Evolutionary conservation across 371 early-diverging fungal genomes (phyloP), one percentile per base, ranked within the genome.

Genomic region (Nematocida sp.): DNA sequence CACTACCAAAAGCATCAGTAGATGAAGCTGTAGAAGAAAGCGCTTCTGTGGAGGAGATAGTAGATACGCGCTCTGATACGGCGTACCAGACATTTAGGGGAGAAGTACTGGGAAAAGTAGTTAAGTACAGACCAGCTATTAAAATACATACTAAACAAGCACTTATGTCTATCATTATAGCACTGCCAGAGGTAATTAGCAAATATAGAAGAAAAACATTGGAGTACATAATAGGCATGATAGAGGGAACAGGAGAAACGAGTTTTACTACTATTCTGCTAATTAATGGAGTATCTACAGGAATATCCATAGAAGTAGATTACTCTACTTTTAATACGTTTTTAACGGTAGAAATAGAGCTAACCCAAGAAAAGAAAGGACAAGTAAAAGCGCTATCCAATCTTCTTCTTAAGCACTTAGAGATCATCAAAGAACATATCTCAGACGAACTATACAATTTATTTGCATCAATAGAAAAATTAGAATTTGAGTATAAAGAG

Each of bases 211-310:
- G 56, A 30, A 80, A 80, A 53, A 68, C 80, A 20, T 39, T 55
- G 18, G 77, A n/a, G 25, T 80, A 64, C 55, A 38, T 82, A 1
- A 25, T 5, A 2, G 39, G 53, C 5, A 49, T 82, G 16, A 23
- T 82, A 32, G 45, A 40, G 16, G 65, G 68, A 7, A 55, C 66
- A 5, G 82, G 80, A 25, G 7, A 45, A 16, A 45, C 26, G 7
- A 54, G 77, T 28, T 68, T 82, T 23, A 30, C 78, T 16, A 32
- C 59, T 9, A 49, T 30, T 7, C 50, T 83, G 26, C 78, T 81
- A 56, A 57, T 79, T 23, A 53, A 48, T 4, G 75, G 67, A 25
- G 40, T 81, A 16, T 65, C 50, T 2, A 56, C 56, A 50, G 49
- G 69, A 42, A 32, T 80, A 4, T 20, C 30, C n/a, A 18, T 77